A percentile compares a stretch with the other conserved stretches of the same genome.
phyloP scores from a whole-genome alignment of 768 basidiomycete species.

The Lactarius sp. region DNA sequence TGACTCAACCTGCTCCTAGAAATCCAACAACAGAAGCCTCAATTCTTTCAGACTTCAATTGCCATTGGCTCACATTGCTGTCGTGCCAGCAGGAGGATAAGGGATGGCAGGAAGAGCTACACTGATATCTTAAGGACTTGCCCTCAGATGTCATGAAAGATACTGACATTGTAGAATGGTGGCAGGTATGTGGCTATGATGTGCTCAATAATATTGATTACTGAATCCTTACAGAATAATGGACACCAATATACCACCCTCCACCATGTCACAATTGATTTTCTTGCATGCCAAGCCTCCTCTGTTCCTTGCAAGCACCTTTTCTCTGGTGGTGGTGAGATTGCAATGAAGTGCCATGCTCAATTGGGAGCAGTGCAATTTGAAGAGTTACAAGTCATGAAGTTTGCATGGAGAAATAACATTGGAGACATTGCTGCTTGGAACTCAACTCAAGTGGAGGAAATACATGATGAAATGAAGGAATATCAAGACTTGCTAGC shows the following conservation, averaged over 20 bases:
- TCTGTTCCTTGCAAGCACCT: neutral
- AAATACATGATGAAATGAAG: too few species aligned
- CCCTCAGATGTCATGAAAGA: conserved; percentile 15
- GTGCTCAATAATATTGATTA: neutral
- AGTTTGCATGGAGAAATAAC: neutral
- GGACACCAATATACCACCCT: too few species aligned
- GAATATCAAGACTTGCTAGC: too few species aligned
- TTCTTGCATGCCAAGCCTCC: too few species aligned
- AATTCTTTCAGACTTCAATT: neutral
- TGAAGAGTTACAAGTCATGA: neutral
- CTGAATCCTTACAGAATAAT: neutral
- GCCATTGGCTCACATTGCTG: neutral
- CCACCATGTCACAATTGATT: too few species aligned
- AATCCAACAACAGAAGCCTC: neutral
- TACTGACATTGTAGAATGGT: too few species aligned
- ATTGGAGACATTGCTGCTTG: too few species aligned
- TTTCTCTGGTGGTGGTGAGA: neutral
- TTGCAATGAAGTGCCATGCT: too few species aligned
- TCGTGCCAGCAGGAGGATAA: neutral
- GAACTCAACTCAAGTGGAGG: too few species aligned
- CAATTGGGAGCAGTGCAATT: neutral
- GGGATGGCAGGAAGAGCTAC: neutral
- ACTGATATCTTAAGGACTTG: conserved; percentile 21
- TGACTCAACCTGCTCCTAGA: neutral
- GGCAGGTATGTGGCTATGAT: conserved; percentile 12